phyloP scores from a whole-genome alignment of 306 rosid species.

The Cicer chorassanicum region DNA sequence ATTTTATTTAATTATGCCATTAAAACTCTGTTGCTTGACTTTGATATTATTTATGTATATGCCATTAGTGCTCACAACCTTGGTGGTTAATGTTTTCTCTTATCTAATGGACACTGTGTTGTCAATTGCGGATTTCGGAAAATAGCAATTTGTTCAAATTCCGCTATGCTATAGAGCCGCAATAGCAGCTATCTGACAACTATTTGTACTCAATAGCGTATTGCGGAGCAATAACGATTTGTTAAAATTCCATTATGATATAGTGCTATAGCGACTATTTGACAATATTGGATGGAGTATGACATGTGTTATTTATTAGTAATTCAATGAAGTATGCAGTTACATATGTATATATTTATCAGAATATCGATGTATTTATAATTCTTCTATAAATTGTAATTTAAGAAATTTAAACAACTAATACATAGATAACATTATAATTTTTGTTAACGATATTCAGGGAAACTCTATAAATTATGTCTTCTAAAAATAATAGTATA shows the following conservation, averaged over 20 bases:
- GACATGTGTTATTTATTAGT: conserved; percentile 18
- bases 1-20: conserved; percentile 34
- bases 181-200: too few relatives aligned
- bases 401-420: conserved; percentile 23
- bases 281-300: neutral
- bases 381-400: neutral
- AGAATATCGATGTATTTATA: neutral
- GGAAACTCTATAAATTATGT: neutral
- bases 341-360: neutral
- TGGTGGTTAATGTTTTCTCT: neutral
- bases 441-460: neutral
- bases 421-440: neutral
- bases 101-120: neutral
- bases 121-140: too few relatives aligned
- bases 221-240: too few relatives aligned
- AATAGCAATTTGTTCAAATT: too few relatives aligned
- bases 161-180: too few relatives aligned
- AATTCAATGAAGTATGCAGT: neutral
- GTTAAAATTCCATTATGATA: too few relatives aligned
- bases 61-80: neutral
- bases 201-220: too few relatives aligned
- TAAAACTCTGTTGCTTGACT: conserved; percentile 13
- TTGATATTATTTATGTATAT: conserved; percentile 19
- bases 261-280: too few relatives aligned
- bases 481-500: neutral